phyloP scores from a whole-genome alignment of 257 asterid genomes.

The Solanum piurae region DNA sequence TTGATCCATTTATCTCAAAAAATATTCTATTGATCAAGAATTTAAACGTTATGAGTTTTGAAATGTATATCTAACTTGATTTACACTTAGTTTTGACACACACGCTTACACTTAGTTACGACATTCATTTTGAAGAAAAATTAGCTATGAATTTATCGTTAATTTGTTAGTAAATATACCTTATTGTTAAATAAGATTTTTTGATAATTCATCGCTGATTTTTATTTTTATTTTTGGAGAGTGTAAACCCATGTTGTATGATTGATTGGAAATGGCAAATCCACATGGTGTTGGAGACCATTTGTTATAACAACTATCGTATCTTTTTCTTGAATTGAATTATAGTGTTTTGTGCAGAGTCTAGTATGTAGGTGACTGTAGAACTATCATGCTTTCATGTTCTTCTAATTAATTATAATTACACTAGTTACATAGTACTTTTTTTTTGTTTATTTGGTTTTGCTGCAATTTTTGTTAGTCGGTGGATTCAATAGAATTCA shows the following conservation, averaged over 20 bases:
- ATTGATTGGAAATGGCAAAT: conserved; percentile 1
- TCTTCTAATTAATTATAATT: not conserved
- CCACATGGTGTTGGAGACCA: conserved; percentile 59
- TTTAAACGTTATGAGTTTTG: not conserved
- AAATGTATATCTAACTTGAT: not conserved
- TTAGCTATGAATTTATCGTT: not conserved
- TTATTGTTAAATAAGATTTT: not conserved
- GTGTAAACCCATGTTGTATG: not conserved
- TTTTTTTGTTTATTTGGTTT: not conserved
- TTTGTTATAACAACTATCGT: conserved; percentile 13
- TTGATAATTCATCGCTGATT: not conserved
- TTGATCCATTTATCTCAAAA: not conserved
- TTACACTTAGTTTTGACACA: not conserved
- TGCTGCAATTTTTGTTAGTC: not conserved
- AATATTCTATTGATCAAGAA: not conserved
- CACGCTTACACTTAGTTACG: not conserved
- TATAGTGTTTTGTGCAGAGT: conserved; percentile 28
- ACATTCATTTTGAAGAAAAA: not conserved
- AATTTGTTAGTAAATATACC: not conserved
- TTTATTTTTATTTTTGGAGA: not conserved
- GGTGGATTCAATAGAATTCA: not conserved
- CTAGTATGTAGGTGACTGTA: conserved; percentile 16
- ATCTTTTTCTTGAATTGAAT: conserved; percentile 24
- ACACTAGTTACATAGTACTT: not conserved
- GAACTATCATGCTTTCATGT: conserved; percentile 39